Evolutionary conservation across 2,329 filamentous ascomycete genomes (phyloP), one percentile per base, ranked within the genome.

Genomic region (Westerdykella sp.): DNA sequence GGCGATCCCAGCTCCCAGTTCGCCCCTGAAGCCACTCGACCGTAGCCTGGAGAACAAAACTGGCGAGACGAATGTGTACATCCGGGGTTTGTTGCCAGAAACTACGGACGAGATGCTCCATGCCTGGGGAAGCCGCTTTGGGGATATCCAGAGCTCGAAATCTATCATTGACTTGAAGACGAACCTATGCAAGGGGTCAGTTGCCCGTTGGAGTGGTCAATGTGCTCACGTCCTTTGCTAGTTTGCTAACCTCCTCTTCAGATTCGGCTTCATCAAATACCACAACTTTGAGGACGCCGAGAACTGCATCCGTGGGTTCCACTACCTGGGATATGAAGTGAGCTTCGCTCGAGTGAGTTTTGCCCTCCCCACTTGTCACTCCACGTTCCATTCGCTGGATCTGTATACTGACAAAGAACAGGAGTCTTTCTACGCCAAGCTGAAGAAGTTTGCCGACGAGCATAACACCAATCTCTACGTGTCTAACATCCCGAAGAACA

Each of bases 221-320:
- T 2, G 25, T 10, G 22, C 12, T 34, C 21, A 35, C n/a, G 3
- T 16, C 34, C 4, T 30, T 18, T 28, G 34, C n/a, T 5, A 23
- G 37, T 28, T 37, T 15, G 34, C 44, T 59, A 32, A 62, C 22
- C 1, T 7, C 16, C 2, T 6, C 44, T 14, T 15, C 57, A 97
- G 93, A 12, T 98, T 97, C 63, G 93, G 93, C 5, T 98, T 98
- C 65, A 91, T 95, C 67, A 95, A 96, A 69, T 98, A 95, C 67
- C 85, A 79, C 66, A 85, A 87, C 56, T 85, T 86, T 50, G 82
- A 84, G 43, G 84, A 96, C 53, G 95, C 93, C 11, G 90, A 97
- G 72, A 85, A 89, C 62, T 97, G 93, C 67, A 98, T 98, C 62
- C 87, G 89, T 41, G 93, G 88, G 36, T 96, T 98, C 66, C 91